These are phyloP conservation scores for Penicillium coffeae DNA, from an alignment of 495 filamentous ascomycete genomes.

Conservation along the genomic window DNA sequence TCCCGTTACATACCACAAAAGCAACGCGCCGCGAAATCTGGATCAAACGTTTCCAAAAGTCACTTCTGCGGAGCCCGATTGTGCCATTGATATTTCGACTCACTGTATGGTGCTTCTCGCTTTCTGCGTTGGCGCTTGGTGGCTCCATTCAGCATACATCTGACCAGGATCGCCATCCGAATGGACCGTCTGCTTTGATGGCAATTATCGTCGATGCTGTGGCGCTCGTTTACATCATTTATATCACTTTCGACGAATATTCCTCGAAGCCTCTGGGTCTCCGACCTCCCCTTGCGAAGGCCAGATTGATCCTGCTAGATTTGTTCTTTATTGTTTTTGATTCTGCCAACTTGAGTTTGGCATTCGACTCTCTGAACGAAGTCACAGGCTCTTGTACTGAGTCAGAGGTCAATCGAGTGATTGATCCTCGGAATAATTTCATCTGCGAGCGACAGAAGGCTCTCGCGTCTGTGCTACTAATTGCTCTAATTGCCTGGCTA, in stretches of 20 bases:
- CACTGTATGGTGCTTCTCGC: slow-evolving; percentile 76
- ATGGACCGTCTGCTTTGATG: slow-evolving; percentile 76
- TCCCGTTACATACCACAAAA: slow-evolving; percentile 30
- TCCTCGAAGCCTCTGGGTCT: slow-evolving; percentile 88
- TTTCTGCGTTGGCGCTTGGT: slow-evolving; percentile 76
- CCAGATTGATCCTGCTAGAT: slow-evolving; percentile 83
- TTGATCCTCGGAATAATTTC: slow-evolving; percentile 37
- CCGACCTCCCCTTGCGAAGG: slow-evolving; percentile 75
- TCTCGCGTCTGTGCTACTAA: slow-evolving; percentile 72
- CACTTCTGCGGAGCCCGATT: slow-evolving; percentile 72
- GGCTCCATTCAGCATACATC: slow-evolving; percentile 66
- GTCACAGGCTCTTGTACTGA: slow-evolving; percentile 58
- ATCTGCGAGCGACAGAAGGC: slow-evolving; percentile 73
- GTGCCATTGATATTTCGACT: slow-evolving; percentile 81
- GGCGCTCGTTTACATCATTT: slow-evolving; percentile 82
- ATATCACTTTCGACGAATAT: slow-evolving; percentile 96
- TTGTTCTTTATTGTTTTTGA: slow-evolving; percentile 96
- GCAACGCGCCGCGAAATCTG: slow-evolving; percentile 47
- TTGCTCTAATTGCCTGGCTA: slow-evolving; percentile 85
- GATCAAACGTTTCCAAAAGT: slow-evolving; percentile 53
- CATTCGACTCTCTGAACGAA: slow-evolving; percentile 78
- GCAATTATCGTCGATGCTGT: slow-evolving; percentile 87
- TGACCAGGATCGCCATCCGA: slow-evolving; percentile 38
- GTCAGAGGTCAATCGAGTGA: slow-evolving; percentile 33
- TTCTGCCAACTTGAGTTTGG: slow-evolving; percentile 82